Evolutionary conservation across 2,329 filamentous ascomycete genomes (phyloP), one percentile per base, ranked within the genome.

Genomic region (Cladosporium halotolerans): DNA sequence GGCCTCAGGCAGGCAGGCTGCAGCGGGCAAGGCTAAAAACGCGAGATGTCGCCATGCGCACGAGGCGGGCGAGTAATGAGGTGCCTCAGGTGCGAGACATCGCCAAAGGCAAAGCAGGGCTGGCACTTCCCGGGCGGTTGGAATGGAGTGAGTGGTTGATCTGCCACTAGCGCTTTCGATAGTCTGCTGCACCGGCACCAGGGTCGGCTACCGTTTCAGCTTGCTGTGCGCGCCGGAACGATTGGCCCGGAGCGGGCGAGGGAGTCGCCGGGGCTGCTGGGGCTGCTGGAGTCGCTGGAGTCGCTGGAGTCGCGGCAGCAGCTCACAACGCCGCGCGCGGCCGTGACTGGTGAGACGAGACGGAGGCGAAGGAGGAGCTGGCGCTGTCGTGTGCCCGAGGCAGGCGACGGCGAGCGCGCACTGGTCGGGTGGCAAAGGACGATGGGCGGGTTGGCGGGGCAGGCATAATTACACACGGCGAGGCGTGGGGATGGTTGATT

Each of bases 81-180:
- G 16, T 18, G 16, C 16, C 16, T 18, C 16, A 18, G 16, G 36
- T 28, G 48, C 40, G 48, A 38, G 40, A 34, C 31, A 32, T 51
- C 14, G 48, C 48, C 39, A 44, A 40, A 43, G 40, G 38, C 33
- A 40, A 51, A 40, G 48, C 48, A 51, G 48, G 48, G 48, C 48
- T 51, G 48, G 48, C 28, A 51, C 40, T 19, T 44, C 19, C 48
- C 48, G 48, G 48, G 48, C 48, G 48, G 44, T 51, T 51, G 48
- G 48, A 44, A 43, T 44, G 11, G 19, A 51, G 39, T 51, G 48
- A 51, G 39, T 51, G 48, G 48, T 36, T 44, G 48, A 51, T 51
- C 48, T 50, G 48, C 48, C 48, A 44, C 48, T 51, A 51, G 48
- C 31, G 48, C 40, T 11, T 39, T 51, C 48, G 23, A 51, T 51